phyloP scores from a whole-genome alignment of 2,329 filamentous ascomycete genomes.

The Sarocladium oryzae region DNA sequence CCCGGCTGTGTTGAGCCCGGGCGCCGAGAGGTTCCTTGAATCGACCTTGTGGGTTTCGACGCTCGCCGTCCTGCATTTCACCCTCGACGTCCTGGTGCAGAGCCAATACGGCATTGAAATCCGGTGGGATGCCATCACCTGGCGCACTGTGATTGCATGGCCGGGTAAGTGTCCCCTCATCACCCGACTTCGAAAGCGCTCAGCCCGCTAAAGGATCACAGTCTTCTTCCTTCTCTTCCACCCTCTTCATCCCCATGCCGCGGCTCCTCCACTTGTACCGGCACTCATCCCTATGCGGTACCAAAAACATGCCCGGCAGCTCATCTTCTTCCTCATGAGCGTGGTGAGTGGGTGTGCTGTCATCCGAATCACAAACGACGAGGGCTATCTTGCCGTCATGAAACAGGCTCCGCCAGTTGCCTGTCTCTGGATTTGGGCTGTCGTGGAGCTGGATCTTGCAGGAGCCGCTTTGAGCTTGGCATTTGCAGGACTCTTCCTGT shows the following conservation, averaged over 20 bases:
- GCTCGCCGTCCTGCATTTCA: constrained; percentile 67
- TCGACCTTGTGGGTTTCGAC: constrained; percentile 52
- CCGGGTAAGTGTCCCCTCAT: constrained; percentile 31
- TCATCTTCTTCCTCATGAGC: constrained; percentile 58
- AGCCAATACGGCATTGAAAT: constrained; percentile 69
- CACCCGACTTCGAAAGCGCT: not conserved
- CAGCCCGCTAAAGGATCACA: constrained; percentile 23
- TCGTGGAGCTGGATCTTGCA: constrained; percentile 73
- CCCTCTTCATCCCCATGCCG: constrained; percentile 46
- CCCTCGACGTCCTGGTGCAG: constrained; percentile 72
- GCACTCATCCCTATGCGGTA: constrained; percentile 40
- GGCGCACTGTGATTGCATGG: constrained; percentile 46
- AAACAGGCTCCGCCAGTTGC: constrained; percentile 85
- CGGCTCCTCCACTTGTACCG: constrained; percentile 43
- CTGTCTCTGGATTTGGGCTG: constrained; percentile 87
- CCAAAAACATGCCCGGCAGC: constrained; percentile 45
- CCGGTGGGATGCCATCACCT: constrained; percentile 48
- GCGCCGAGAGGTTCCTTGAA: constrained; percentile 47
- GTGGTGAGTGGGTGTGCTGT: constrained; percentile 67
- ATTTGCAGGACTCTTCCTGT: constrained; percentile 38
- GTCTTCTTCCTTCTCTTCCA: constrained; percentile 52
- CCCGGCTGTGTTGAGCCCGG: constrained; percentile 30
- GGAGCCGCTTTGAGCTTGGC: constrained; percentile 54
- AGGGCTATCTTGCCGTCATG: constrained; percentile 82
- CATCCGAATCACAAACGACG: constrained; percentile 72